Base-by-base conservation (phyloP, 371 early-diverging fungal species). In the Thermomucor indicae-seudaticae region DNA sequence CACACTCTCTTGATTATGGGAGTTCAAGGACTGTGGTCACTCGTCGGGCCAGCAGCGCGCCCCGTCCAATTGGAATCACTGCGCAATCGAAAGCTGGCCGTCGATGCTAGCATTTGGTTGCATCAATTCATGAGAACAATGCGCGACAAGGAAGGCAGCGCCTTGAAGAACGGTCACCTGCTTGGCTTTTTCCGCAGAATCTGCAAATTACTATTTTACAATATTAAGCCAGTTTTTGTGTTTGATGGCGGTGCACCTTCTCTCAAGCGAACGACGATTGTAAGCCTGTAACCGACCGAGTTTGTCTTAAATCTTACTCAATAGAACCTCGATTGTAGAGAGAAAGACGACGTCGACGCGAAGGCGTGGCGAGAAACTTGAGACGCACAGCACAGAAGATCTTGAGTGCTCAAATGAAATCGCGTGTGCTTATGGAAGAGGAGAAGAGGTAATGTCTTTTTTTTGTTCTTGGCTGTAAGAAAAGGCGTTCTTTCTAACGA, bases 81-180 rank as follows among this genome's bases (percentile, higher is more conserved):
- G 24, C 60, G 78, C 6, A 81, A 86, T 56, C 84, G 86, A 49
- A 68, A 76, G 38, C 67, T 97, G 41, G 96, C 96, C 2, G 81
- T 97, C 12, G 96, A 97, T 79, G 97, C 97, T 10, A 88, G 89
- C 47, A 96, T 98, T 39, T 98, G 98, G 98, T 80, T 96, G 27
- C 89, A 96, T 63, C 97, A 96, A 72, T 95, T 96, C 58, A 65
- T 95, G 49, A 89, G 91, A 49, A 93, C 94, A 3, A 90, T 96
- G 89, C 84, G 88, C 20, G 93, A 93, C 72, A 78, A 74, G 30
- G 85, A 90, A 38, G 97, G 96, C 10, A 82, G 92, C 53, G 79
- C 84, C 12, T 49, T 96, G 31, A 70, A 70, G 17, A 89, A 91
- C 59, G 92, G 91, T 0, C 95, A 95, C 57, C 66, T 96, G 11